Evolutionary conservation across 371 early-diverging fungal genomes (phyloP).

Genomic region (Mortierella sp.): DNA sequence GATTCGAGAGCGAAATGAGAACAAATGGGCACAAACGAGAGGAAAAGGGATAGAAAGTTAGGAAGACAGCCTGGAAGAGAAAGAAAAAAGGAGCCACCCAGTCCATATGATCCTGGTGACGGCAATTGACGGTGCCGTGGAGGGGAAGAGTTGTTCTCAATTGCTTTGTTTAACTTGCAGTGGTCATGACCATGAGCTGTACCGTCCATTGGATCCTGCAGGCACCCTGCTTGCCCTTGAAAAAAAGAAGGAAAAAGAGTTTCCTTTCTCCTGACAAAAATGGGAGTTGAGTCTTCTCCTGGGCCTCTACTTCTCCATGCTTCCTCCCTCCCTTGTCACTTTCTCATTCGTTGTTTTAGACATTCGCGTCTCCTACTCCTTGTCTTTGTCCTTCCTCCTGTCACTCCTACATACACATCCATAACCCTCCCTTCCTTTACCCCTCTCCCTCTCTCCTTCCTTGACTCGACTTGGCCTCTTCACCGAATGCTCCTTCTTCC

Average conservation of each 20-base stretch:
- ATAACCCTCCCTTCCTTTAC: background rate
- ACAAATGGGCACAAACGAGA: background rate
- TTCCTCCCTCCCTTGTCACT: background rate
- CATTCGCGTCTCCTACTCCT: background rate
- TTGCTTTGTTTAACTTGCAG: background rate
- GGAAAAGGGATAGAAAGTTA: background rate
- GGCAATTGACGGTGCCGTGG: background rate
- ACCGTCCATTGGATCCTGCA: slow-evolving; percentile 10
- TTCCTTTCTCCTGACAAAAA: background rate
- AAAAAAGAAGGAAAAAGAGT: background rate
- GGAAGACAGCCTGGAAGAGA: background rate
- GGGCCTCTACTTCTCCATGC: too few relatives aligned
- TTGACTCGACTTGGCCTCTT: background rate
- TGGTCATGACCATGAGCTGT: background rate
- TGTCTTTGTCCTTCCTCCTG: background rate
- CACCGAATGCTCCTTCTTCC: background rate
- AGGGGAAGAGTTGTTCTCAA: background rate
- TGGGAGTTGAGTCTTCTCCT: background rate
- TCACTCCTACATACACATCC: background rate
- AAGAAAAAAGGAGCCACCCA: background rate
- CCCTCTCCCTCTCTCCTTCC: background rate
- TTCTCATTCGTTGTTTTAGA: background rate
- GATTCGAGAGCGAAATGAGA: background rate
- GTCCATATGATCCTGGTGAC: slow-evolving; percentile 1
- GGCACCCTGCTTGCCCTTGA: slow-evolving; percentile 9